phyloP scores from a whole-genome alignment of 192 early-diverging fungal species.

The Coemansia sp. region DNA sequence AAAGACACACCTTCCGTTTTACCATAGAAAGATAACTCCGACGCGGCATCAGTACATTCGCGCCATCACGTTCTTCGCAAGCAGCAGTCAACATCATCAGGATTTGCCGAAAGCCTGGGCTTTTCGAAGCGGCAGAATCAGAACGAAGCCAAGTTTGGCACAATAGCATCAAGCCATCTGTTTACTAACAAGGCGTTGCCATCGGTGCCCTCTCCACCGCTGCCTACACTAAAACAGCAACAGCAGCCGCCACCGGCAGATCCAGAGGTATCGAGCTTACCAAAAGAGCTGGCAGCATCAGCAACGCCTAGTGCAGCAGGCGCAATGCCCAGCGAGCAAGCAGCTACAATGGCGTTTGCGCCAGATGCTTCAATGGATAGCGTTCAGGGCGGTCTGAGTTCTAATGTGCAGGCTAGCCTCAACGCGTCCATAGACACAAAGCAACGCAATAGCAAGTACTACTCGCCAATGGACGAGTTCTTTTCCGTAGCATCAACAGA shows the following conservation, averaged over 20 bases:
- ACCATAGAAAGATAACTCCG: constrained; percentile 36
- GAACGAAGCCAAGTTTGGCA: constrained; percentile 34
- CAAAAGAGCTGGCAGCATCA: constrained; percentile 8
- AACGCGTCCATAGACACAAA: constrained; percentile 14
- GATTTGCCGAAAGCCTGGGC: constrained; percentile 43
- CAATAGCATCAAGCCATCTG: constrained; percentile 10
- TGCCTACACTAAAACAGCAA: neutral
- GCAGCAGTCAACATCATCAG: constrained; percentile 51
- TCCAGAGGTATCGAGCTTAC: neutral
- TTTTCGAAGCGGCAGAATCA: constrained; percentile 36
- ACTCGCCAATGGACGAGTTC: constrained; percentile 45
- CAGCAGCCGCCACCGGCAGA: neutral
- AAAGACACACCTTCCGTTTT: constrained; percentile 1
- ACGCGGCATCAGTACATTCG: constrained; percentile 5
- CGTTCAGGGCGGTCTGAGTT: constrained; percentile 1
- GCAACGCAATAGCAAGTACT: constrained; percentile 16
- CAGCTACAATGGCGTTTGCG: constrained; percentile 15
- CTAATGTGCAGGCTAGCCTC: constrained; percentile 1
- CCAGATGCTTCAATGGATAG: constrained; percentile 2
- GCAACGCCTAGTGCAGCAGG: neutral
- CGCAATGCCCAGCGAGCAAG: constrained; percentile 4
- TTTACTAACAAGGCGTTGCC: constrained; percentile 44
- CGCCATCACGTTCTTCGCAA: constrained; percentile 40
- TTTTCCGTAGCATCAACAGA: constrained; percentile 26
- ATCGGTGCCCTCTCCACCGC: constrained; percentile 16